phyloP scores from a whole-genome alignment of 1,284 basidiomycete species.

The Porodaedalea pini region DNA sequence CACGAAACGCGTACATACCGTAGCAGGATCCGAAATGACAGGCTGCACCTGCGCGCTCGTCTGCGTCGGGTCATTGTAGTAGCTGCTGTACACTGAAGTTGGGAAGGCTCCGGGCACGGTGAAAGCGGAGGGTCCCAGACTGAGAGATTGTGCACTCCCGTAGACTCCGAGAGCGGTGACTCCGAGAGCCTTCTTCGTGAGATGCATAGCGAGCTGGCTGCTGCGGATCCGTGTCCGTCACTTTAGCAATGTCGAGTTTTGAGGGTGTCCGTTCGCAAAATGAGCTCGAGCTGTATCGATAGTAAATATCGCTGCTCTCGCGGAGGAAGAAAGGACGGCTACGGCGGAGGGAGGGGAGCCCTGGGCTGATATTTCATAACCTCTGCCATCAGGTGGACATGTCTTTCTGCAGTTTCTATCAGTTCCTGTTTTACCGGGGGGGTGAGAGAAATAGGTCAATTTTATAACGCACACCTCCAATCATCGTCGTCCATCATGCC shows the following conservation, averaged over 20 bases:
- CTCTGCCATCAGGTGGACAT: not conserved
- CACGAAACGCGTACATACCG: conserved; percentile 36
- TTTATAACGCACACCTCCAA: not conserved
- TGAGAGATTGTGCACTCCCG: not conserved
- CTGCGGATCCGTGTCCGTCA: no score
- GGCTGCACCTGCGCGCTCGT: conserved; percentile 68
- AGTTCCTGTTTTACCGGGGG: not conserved
- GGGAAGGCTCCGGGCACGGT: conserved; percentile 63
- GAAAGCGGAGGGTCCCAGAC: conserved; percentile 43
- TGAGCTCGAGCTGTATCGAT: no score
- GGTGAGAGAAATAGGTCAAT: not conserved
- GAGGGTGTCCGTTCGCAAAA: no score
- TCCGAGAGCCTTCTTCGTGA: not conserved
- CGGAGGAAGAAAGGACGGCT: not conserved
- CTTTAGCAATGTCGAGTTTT: no score
- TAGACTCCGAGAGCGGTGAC: not conserved
- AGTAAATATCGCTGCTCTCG: not conserved
- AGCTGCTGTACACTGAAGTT: conserved; percentile 52
- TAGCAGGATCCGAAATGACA: conserved; percentile 63
- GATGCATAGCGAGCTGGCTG: not conserved
- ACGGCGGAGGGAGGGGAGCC: not conserved
- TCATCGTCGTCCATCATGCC: not conserved
- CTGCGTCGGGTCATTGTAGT: conserved; percentile 69
- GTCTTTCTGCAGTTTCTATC: not conserved
- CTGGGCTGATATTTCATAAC: not conserved